Percentiles rank a stretch among this genome's conserved stretches.
phyloP scores from a whole-genome alignment of 495 filamentous ascomycete species.

The Penicillium cinerascens region DNA sequence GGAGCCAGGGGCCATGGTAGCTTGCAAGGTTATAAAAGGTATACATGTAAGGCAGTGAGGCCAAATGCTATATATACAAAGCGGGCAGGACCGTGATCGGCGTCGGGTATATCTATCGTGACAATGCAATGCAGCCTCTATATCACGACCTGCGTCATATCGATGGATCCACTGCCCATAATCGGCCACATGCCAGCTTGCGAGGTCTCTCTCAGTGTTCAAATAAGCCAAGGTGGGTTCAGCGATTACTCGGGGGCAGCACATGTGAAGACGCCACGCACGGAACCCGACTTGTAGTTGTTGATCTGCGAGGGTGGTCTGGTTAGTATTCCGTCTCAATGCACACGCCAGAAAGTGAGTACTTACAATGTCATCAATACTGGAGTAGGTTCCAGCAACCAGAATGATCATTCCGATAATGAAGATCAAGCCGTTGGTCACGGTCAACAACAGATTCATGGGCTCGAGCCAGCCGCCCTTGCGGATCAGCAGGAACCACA shows the following conservation, averaged over 20 bases:
- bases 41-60: not conserved
- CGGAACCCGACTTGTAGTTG: constrained; percentile 39
- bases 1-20: not conserved
- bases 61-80: constrained; percentile 5
- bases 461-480: constrained; percentile 36
- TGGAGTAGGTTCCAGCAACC: constrained; percentile 55
- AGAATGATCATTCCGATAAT: constrained; percentile 47
- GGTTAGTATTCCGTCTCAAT: constrained; percentile 5
- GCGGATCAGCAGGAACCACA: constrained; percentile 59
- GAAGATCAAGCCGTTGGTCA: constrained; percentile 21
- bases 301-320: constrained; percentile 28
- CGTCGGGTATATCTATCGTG: not conserved
- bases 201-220: not conserved
- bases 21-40: not conserved
- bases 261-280: constrained; percentile 50
- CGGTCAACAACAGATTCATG: constrained; percentile 24
- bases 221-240: not conserved
- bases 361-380: constrained; percentile 57
- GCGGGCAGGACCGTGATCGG: not conserved
- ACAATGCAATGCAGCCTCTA: constrained; percentile 3
- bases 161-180: not conserved
- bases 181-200: not conserved
- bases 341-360: not conserved
- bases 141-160: constrained; percentile 1
- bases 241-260: constrained; percentile 15